Conservation (phyloP, 192 early-diverging fungal genomes). For the Umbelopsis isabellina region DNA sequence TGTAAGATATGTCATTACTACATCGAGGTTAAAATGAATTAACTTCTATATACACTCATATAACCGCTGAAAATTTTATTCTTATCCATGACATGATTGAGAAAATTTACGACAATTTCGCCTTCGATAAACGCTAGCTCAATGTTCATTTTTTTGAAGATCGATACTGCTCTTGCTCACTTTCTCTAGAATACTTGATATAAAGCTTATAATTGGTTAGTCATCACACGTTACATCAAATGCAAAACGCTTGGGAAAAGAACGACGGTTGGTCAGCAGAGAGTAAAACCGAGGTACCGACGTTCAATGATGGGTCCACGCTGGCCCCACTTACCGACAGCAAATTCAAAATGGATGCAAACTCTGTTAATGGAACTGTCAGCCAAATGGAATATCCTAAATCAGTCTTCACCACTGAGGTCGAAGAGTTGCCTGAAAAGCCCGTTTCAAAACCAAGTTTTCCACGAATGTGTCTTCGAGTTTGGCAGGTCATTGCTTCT, state of each 20-base stretch:
- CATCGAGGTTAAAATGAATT: too few species aligned
- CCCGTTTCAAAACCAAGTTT: not conserved
- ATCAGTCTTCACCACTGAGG: not conserved
- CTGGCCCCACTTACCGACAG: not conserved
- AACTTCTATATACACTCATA: too few species aligned
- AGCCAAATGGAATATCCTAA: not conserved
- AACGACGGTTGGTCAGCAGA: not conserved
- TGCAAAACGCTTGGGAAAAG: constrained; percentile 11
- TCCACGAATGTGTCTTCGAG: not conserved
- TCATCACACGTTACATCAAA: not conserved
- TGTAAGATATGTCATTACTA: too few species aligned
- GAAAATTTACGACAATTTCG: too few species aligned
- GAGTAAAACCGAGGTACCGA: not conserved
- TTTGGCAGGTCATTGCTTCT: constrained; percentile 6
- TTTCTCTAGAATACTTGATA: too few species aligned
- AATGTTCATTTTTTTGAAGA: too few species aligned
- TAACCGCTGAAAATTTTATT: too few species aligned
- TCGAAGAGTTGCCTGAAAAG: not conserved
- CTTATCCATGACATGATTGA: too few species aligned
- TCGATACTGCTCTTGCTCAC: too few species aligned
- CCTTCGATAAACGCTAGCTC: too few species aligned
- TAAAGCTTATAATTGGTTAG: too few species aligned
- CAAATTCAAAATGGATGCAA: not conserved
- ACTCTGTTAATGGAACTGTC: not conserved
- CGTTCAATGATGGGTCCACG: not conserved